Base-by-base conservation (phyloP, 2,329 filamentous ascomycete genomes). In the Fusarium sp. region DNA sequence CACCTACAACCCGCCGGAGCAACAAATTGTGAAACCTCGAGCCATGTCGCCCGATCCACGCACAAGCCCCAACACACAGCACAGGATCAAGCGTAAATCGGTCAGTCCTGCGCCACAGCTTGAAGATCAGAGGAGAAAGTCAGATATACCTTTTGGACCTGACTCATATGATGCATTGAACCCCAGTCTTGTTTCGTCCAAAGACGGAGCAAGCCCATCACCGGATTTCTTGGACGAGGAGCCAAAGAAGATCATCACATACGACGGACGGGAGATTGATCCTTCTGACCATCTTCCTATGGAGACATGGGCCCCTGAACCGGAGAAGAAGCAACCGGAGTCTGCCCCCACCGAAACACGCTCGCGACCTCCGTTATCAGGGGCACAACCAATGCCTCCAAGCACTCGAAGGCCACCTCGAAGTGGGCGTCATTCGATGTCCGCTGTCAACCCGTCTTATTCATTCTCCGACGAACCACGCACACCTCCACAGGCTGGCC, bases 251-350 rank as follows among this genome's bases (percentile, higher is more conserved):
- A 94, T 95, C 69, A 90, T 95, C 60, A 92, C 90, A 3, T 88
- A 93, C 72, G 92, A 94, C 79, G 93, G 93, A 12, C 88, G 92
- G 63, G 92, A 94, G 77, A 88, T 96, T 63, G 93, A 96, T 78
- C 93, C 93, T 2, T 94, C 92, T 1, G 93, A 96, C 80, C 93
- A 95, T 79, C 85, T 95, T 20, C 93, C 93, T 0, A 89, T 94
- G 79, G 90, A 93, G 63, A 90, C 90, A 3, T 95, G 92, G 92
- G 93, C 93, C 4, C 92, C 93, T 1, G 93, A 95, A 77, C 93
- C 93, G 0, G 91, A 93, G 75, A 87, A 88, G 5, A 82, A 82
- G 69, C 72, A 79, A 6, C 69, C 76, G 33, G 79, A 79, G 56
- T 67, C 78, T 24, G 75, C 79, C 3, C 69, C 78, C 20, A 31